These are phyloP conservation scores for Cudoniella acicularis DNA, from an alignment of 495 filamentous ascomycete species.

Conservation along the genomic window DNA sequence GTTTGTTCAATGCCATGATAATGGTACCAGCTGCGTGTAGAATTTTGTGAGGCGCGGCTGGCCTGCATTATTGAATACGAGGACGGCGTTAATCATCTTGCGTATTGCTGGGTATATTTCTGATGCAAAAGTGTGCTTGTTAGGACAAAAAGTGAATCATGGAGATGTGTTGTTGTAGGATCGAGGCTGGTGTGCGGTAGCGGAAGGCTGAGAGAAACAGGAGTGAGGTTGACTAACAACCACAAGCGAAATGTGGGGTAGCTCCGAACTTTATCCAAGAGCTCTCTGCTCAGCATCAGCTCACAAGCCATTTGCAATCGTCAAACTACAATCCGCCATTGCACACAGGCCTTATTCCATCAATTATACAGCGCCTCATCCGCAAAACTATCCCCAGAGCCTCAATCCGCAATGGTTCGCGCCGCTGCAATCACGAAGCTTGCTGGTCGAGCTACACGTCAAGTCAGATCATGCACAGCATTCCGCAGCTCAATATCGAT, in stretches of 20 bases:
- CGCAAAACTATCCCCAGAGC: not conserved
- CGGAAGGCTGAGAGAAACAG: constrained; percentile 16
- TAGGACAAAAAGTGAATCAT: not conserved
- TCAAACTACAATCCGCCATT: not conserved
- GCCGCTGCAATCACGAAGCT: constrained; percentile 7
- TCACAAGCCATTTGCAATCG: not conserved
- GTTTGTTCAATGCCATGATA: constrained; percentile 2
- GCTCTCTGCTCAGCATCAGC: not conserved
- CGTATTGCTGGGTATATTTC: constrained; percentile 1
- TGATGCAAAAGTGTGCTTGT: not conserved
- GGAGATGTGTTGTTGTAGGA: constrained; percentile 4
- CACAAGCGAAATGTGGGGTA: constrained; percentile 29
- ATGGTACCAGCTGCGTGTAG: constrained; percentile 89
- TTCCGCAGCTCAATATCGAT: not conserved
- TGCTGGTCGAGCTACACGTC: not conserved
- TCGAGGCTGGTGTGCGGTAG: not conserved
- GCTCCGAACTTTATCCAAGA: constrained; percentile 4
- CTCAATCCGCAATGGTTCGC: constrained; percentile 9
- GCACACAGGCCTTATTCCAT: constrained; percentile 5
- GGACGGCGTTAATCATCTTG: constrained; percentile 95
- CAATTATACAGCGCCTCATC: no score
- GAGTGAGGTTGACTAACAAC: not conserved
- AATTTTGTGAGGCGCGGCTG: constrained; percentile 97
- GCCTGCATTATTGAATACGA: constrained; percentile 98
- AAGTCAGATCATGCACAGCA: not conserved